Percentiles rank a stretch among this genome's conserved stretches.
phyloP scores from a whole-genome alignment of 306 rosid genomes.

The Trichosanthes cucumerina region DNA sequence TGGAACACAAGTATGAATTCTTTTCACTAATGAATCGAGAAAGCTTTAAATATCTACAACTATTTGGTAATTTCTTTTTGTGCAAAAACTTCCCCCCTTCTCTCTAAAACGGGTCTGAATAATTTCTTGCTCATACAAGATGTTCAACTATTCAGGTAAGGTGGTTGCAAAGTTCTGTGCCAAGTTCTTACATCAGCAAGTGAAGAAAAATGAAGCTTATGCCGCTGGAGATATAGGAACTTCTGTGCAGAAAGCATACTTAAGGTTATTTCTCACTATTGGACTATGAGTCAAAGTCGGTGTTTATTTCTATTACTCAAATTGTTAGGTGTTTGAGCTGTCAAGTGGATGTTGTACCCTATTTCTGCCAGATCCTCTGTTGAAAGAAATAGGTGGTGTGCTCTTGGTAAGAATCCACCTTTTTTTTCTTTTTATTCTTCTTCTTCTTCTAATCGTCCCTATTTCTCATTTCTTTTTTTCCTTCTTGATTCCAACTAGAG shows the following conservation, averaged over 20 bases:
- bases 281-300: slow-evolving; percentile 13
- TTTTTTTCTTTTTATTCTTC: background rate
- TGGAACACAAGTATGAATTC: background rate
- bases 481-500: background rate
- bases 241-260: slow-evolving; percentile 68
- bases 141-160: slow-evolving; percentile 55
- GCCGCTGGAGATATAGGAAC: slow-evolving; percentile 66
- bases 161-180: slow-evolving; percentile 98
- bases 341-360: slow-evolving; percentile 6
- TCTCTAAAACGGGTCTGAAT: background rate
- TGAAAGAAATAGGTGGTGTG: background rate
- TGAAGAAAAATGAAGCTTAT: slow-evolving; percentile 66
- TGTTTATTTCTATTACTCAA: slow-evolving; percentile 14
- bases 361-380: background rate
- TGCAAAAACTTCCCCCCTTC: background rate
- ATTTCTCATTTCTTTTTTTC: background rate
- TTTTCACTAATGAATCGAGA: background rate
- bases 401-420: background rate
- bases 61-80: background rate
- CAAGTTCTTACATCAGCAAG: slow-evolving; percentile 80
- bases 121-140: slow-evolving; percentile 15
- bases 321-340: slow-evolving; percentile 9
- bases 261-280: slow-evolving; percentile 47
- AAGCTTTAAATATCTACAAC: background rate
- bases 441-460: background rate